phyloP scores from a whole-genome alignment of 352 stramenopile species.

The Phytopythium delawarense region DNA sequence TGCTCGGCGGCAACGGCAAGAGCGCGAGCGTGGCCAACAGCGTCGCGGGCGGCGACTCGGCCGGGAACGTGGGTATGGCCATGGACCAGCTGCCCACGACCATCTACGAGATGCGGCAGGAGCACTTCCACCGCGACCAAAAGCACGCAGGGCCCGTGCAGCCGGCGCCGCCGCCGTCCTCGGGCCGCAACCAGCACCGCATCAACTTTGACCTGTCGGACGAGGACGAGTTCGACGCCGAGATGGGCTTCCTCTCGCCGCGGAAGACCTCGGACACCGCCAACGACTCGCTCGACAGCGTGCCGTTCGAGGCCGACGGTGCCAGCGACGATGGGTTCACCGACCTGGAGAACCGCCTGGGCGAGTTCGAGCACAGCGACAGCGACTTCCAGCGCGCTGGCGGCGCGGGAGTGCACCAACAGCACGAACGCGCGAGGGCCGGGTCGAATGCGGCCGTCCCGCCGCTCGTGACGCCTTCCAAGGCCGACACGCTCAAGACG shows the following conservation, averaged over 20 bases:
- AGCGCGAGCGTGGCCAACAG: slow-evolving; percentile 20
- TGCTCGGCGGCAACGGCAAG: slow-evolving; percentile 14
- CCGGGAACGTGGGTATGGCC: not conserved
- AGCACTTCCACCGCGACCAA: slow-evolving; percentile 10
- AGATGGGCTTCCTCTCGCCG: slow-evolving; percentile 42
- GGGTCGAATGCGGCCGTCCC: slow-evolving; percentile 10
- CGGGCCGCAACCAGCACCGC: slow-evolving; percentile 47
- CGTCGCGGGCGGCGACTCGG: slow-evolving; percentile 12
- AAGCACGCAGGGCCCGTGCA: slow-evolving; percentile 3
- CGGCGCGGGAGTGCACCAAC: not conserved
- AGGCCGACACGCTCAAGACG: slow-evolving; percentile 46
- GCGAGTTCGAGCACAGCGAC: not conserved
- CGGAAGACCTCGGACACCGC: slow-evolving; percentile 15
- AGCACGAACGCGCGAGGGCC: not conserved
- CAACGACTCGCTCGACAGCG: slow-evolving; percentile 40
- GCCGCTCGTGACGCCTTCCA: slow-evolving; percentile 20
- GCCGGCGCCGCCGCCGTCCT: slow-evolving; percentile 27
- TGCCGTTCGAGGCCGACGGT: slow-evolving; percentile 46
- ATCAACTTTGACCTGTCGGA: slow-evolving; percentile 44
- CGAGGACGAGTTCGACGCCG: slow-evolving; percentile 41
- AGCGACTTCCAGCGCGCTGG: not conserved
- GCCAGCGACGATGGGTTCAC: slow-evolving; percentile 29
- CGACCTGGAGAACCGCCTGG: slow-evolving; percentile 42
- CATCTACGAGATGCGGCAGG: slow-evolving; percentile 40
- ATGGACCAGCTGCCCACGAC: slow-evolving; percentile 47